These are phyloP conservation scores for Leishmania gerbilli DNA, from an alignment of 208 protist species.

Conservation along the genomic window DNA sequence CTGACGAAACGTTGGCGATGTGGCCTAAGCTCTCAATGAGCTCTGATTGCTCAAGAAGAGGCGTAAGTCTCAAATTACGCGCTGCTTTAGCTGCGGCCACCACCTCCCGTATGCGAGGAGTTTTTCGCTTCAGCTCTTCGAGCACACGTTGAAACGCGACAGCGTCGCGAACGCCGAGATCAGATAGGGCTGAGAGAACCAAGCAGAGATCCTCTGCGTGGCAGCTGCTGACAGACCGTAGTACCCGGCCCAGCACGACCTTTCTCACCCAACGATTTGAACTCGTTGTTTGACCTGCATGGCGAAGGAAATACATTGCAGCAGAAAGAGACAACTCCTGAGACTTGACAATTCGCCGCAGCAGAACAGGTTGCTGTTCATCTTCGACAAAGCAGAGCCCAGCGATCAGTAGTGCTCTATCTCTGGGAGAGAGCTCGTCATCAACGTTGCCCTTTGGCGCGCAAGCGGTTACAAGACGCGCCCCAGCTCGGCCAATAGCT, in stretches of 20 bases:
- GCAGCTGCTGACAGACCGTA: conserved; percentile 2
- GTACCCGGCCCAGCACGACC: not conserved
- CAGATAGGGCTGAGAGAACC: conserved; percentile 16
- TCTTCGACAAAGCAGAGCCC: conserved; percentile 23
- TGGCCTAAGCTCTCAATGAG: conserved; percentile 5
- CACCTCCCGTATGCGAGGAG: conserved; percentile 6
- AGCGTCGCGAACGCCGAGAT: conserved; percentile 26
- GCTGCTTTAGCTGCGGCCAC: conserved; percentile 19
- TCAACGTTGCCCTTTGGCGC: not conserved
- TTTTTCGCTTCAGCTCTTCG: conserved; percentile 9
- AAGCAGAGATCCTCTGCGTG: conserved; percentile 17
- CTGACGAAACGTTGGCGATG: conserved; percentile 6
- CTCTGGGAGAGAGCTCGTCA: conserved; percentile 5
- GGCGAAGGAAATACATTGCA: conserved; percentile 14
- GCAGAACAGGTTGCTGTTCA: not conserved
- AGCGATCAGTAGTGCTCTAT: conserved; percentile 14
- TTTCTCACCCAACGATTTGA: conserved; percentile 9
- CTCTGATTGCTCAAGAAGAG: conserved; percentile 16
- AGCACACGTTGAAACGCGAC: conserved; percentile 23
- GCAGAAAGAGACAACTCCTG: conserved; percentile 7
- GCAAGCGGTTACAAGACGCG: conserved; percentile 18
- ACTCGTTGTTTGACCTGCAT: not conserved
- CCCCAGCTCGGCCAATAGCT: conserved; percentile 3
- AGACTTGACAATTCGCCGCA: conserved; percentile 13
- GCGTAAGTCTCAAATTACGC: conserved; percentile 12